Evolutionary conservation across 164 flowering plant genomes (phyloP).

Genomic region (Vitis labrusca): DNA sequence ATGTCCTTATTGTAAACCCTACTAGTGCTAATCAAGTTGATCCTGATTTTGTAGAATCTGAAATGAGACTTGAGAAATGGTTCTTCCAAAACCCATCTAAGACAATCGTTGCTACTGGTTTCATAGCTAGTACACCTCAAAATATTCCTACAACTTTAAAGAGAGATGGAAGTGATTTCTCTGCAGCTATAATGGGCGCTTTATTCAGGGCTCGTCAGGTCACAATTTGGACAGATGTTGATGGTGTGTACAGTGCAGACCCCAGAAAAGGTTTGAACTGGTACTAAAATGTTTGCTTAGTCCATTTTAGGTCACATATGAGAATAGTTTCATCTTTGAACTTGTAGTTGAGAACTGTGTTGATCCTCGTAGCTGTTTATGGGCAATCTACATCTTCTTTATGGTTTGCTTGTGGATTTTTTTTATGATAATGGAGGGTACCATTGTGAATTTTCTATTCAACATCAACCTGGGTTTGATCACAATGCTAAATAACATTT

Average conservation of each 20-base stretch:
- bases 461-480: neutral
- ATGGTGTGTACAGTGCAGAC: constrained; percentile 99
- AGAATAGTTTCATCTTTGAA: neutral
- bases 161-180: constrained; percentile 98
- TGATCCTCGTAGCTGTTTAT: neutral
- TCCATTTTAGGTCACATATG: neutral
- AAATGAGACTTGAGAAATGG: constrained; percentile 80
- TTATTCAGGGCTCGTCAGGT: constrained; percentile 79
- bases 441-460: neutral
- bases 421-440: neutral
- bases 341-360: neutral
- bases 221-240: constrained; percentile 99
- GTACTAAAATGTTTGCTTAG: neutral
- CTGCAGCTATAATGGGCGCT: constrained; percentile 98
- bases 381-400: neutral
- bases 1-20: constrained; percentile 90
- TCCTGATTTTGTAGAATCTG: constrained; percentile 82
- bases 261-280: constrained; percentile 85
- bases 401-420: neutral
- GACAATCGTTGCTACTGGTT: constrained; percentile 89
- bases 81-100: constrained; percentile 59
- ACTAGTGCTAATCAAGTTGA: constrained; percentile 85
- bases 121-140: constrained; percentile 88
- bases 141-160: constrained; percentile 96
- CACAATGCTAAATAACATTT: constrained; percentile 8